Base-by-base conservation (phyloP, 2,329 filamentous ascomycete genomes). In the Penicillium italicum region DNA sequence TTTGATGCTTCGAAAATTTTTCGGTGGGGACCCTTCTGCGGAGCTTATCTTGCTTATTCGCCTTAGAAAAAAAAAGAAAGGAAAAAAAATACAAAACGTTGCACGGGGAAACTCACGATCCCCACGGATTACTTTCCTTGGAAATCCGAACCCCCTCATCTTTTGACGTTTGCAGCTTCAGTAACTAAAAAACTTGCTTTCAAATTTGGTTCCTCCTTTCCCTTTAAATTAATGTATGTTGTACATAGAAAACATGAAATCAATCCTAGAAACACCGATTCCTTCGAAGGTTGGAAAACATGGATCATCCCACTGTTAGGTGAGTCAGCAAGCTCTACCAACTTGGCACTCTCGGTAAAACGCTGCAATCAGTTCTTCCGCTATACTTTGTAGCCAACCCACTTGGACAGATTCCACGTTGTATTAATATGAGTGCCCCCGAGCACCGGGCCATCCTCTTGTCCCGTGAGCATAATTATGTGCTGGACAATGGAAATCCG, bases 1-100 rank as follows among this genome's bases (percentile, higher is more conserved):
- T 62, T 62, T 64, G 62, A 65, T 65, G 46, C 57, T 63, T 61
- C 61, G 59, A 66, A 62, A 59, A 55, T 55, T 66, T 65, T 66
- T 61, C 63, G 47, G 62, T 66, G 63, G 63, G 51, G 62, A 61
- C 62, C 18, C 12, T 58, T 20, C 50, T 48, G 49, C 57, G 59
- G 56, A 66, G 61, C 62, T 66, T 66, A 66, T 66, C 58, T 60
- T 56, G 40, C 51, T 57, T 58, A 56, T 51, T 53, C 54, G 54
- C 48, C 33, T 40, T 48, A 31, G 41, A 33, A n/a, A 28, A 33
- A 33, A 28, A 24, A 14, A 22, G 28, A 38, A 5, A 22, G 12
- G 33, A 16, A 26, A 31, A 22, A 51, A 53, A 59, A 63, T 57
- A 56, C 53, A 55, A 59, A 62, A 53, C 56, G 53, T 61, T 51